These are phyloP conservation scores for Rhododendron molle DNA, from an alignment of 148 eudicot species.

Conservation along the genomic window DNA sequence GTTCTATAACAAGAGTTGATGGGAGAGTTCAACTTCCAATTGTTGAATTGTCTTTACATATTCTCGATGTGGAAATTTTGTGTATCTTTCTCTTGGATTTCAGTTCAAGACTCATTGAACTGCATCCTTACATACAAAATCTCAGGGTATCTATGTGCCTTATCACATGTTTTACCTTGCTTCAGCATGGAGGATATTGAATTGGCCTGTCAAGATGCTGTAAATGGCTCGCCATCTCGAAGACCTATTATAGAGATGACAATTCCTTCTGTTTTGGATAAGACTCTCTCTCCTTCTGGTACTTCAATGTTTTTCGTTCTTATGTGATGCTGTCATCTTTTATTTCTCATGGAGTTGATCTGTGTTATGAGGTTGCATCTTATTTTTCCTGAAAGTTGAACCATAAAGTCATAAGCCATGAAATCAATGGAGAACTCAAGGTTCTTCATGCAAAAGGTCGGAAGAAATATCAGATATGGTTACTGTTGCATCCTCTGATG, in stretches of 20 bases:
- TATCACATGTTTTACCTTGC: not conserved
- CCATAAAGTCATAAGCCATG: not conserved
- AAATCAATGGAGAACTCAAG: not conserved
- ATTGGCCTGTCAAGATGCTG: conserved; percentile 66
- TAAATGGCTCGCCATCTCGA: conserved; percentile 66
- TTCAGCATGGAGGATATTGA: conserved; percentile 87
- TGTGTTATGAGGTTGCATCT: not conserved
- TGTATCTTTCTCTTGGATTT: not conserved
- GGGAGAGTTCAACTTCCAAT: not conserved
- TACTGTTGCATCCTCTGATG: conserved; percentile 1
- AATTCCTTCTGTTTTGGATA: conserved; percentile 80
- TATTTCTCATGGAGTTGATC: not conserved
- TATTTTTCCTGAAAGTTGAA: not conserved
- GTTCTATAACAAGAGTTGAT: not conserved
- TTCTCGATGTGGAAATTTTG: not conserved
- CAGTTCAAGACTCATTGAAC: not conserved
- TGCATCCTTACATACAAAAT: not conserved
- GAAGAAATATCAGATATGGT: not conserved
- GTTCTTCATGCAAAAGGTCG: not conserved
- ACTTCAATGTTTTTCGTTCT: conserved; percentile 3
- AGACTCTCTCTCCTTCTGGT: conserved; percentile 86
- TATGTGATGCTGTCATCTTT: not conserved
- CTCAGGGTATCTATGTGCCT: not conserved
- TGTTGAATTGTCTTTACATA: not conserved
- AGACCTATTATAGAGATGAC: conserved; percentile 97